phyloP scores from a whole-genome alignment of 805 yeast species.

The Yarrowia alimentaria region DNA sequence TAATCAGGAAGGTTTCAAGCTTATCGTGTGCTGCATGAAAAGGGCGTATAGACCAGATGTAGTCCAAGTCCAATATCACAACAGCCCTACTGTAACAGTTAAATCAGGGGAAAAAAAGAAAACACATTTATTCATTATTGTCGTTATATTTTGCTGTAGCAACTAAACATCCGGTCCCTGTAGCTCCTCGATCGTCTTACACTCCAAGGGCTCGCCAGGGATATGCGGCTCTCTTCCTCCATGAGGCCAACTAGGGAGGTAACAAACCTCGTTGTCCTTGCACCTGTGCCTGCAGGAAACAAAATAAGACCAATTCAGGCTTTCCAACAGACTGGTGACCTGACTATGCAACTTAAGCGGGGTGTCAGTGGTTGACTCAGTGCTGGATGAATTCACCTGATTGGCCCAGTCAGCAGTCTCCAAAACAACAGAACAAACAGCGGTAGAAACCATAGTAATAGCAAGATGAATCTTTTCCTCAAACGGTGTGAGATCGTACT shows the following conservation, averaged over 20 bases:
- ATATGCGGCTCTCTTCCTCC: constrained; percentile 11
- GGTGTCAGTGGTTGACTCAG: background rate
- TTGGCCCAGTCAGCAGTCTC: constrained; percentile 16
- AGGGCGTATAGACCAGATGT: no score
- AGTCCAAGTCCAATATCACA: no score
- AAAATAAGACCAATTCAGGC: constrained; percentile 17
- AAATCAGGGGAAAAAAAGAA: no score
- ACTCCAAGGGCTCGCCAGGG: constrained; percentile 3
- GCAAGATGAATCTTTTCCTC: constrained; percentile 1
- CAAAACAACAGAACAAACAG: constrained; percentile 4
- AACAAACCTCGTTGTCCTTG: constrained; percentile 14
- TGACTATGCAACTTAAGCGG: background rate
- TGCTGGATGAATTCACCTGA: background rate
- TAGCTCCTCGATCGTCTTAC: background rate
- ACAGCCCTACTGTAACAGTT: no score
- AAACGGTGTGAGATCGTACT: constrained; percentile 1
- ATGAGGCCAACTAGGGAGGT: constrained; percentile 21
- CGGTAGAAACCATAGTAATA: background rate
- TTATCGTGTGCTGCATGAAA: no score
- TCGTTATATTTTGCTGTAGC: no score
- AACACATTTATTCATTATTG: no score
- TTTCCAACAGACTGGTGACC: background rate
- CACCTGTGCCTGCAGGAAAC: constrained; percentile 6
- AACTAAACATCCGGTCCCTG: no score
- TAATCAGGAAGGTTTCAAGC: no score